Evolutionary conservation across 495 filamentous ascomycete species (phyloP), one percentile per base, ranked within the genome.

Genomic region (Penicillium chermesinum): DNA sequence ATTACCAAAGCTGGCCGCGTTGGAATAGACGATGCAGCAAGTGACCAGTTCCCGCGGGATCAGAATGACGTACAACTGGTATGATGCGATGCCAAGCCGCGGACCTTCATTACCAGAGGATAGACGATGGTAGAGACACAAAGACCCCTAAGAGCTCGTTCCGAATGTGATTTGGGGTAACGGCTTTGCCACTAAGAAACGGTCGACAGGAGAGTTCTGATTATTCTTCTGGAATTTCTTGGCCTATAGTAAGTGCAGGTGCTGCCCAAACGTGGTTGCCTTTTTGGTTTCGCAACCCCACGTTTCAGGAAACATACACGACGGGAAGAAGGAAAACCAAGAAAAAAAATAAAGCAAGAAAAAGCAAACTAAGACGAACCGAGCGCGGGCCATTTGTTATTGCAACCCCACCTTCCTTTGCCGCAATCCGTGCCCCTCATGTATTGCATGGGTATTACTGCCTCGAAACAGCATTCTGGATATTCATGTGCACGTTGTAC

Each of bases 261-360:
- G 38, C 10, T 19, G 39, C 32, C 21, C 13, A 42, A 42, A 25
- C 39, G 41, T 15, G 22, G 18, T 18, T 4, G 32, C 19, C 8
- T 30, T 33, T 33, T 33, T 32, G 10, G 3, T 27, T 41, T 40
- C 17, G 40, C 21, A 50, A 43, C 52, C 47, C 52, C 52, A 54
- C 52, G 52, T 50, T 54, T 49, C 43, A 50, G 52, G 52, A 39
- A 54, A 54, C 14, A 43, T 50, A 49, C 13, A 53, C 50, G 52
- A 54, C 34, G 52, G 22, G 20, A 27, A 38, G 46, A 44, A 48
- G 39, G 15, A 20, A 25, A 46, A 38, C 44, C 10, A 35, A 43
- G 14, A 14, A 12, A 25, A 2, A 14, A 7, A 8, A 8, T 33
- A 20, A 13, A 19, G 17, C 14, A 46, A 41, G 12, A 36, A 21